Conservation (phyloP, 179 eudicot genomes). For the Carnegiea gigantea region DNA sequence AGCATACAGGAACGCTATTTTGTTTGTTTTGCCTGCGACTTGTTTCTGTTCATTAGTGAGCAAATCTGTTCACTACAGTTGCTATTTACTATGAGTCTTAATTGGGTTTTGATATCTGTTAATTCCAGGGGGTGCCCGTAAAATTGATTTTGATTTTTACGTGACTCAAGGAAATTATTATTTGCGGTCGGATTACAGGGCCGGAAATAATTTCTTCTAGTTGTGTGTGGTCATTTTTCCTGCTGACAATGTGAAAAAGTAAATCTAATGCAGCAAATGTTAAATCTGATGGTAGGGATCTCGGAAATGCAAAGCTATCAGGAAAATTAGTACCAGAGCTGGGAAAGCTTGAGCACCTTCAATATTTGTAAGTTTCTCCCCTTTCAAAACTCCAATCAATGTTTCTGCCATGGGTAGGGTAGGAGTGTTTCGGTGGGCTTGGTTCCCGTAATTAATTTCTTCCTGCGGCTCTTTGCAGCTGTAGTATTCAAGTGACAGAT, state of each 20-base stretch:
- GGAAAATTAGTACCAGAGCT: conserved; percentile 81
- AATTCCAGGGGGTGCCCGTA: neutral
- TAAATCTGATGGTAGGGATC: conserved; percentile 53
- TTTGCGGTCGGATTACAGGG: neutral
- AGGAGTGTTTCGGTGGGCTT: neutral
- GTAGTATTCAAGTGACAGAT: conserved; percentile 15
- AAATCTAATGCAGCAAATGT: neutral
- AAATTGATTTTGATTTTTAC: neutral
- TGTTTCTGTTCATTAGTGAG: neutral
- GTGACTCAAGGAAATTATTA: neutral
- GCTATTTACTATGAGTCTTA: too few relatives aligned
- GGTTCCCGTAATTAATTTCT: neutral
- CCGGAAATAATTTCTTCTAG: neutral
- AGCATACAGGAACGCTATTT: too few relatives aligned
- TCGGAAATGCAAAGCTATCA: conserved; percentile 80
- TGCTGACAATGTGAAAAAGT: neutral
- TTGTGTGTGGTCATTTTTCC: neutral
- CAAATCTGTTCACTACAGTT: neutral
- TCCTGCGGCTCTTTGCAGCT: neutral
- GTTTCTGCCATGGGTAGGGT: too few relatives aligned
- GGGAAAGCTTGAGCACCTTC: conserved; percentile 70
- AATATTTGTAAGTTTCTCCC: conserved; percentile 61
- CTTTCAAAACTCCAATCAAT: neutral
- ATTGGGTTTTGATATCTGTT: too few relatives aligned
- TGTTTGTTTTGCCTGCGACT: too few relatives aligned